These are phyloP conservation scores for Daedalea quercina DNA, from an alignment of 768 basidiomycete genomes.

Conservation along the genomic window DNA sequence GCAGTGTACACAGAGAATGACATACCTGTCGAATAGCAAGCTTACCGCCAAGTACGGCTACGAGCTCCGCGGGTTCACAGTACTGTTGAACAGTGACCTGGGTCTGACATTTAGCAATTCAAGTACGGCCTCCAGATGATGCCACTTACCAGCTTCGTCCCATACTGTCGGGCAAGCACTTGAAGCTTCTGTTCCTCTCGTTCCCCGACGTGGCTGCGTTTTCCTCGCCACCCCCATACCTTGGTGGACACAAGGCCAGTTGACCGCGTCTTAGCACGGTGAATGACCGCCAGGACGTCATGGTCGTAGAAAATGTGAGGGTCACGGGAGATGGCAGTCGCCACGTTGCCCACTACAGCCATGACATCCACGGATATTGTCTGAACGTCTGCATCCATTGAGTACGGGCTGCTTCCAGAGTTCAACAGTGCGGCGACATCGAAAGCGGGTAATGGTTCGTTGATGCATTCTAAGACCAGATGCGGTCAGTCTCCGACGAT, in stretches of 20 bases:
- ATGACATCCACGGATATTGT: conserved; percentile 76
- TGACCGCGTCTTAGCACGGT: conserved; percentile 60
- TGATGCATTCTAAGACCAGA: conserved; percentile 27
- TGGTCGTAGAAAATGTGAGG: conserved; percentile 63
- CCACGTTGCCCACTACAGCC: conserved; percentile 44
- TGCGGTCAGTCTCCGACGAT: not conserved
- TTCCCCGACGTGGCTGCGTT: conserved; percentile 43
- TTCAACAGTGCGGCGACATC: conserved; percentile 43
- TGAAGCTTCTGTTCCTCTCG: conserved; percentile 59
- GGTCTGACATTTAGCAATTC: not conserved
- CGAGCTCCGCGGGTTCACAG: conserved; percentile 57
- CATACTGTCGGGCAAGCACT: conserved; percentile 70
- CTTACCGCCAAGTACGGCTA: conserved; percentile 58
- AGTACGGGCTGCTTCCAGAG: conserved; percentile 18
- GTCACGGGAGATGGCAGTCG: conserved; percentile 38
- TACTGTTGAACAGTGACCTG: conserved; percentile 45
- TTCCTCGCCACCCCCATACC: conserved; percentile 77
- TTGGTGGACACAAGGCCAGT: conserved; percentile 60
- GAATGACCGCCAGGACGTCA: conserved; percentile 62
- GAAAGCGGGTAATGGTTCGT: conserved; percentile 39
- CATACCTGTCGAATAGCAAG: conserved; percentile 72
- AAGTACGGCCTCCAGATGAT: not conserved
- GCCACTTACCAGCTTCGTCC: conserved; percentile 51
- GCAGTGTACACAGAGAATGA: conserved; percentile 3
- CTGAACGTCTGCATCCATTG: conserved; percentile 29